Evolutionary conservation across 352 stramenopile genomes (phyloP), one percentile per base, ranked within the genome.

Genomic region (Globisporangium canariense): DNA sequence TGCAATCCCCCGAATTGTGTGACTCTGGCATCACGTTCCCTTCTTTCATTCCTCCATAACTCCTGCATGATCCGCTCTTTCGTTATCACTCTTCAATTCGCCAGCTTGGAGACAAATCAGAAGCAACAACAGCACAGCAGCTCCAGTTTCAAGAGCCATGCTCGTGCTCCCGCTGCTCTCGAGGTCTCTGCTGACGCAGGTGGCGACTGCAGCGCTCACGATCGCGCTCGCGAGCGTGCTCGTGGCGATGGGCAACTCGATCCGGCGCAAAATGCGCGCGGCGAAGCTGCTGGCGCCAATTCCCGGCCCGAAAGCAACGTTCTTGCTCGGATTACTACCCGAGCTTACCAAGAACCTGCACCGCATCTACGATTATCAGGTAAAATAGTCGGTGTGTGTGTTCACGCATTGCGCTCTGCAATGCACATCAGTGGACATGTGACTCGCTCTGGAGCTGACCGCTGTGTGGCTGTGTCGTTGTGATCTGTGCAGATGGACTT

Each of bases 321-420:
- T 40, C 22, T 16, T 70, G 9, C n/a, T 70, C 8, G 65, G 65
- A 11, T 14, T 62, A 5, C 43, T 70, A 9, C 65, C 47, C 4
- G 52, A 61, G 11, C 40, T 70, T 2, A 22, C 51, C 22, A 57
- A 62, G 46, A 66, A 68, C 46, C 18, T 63, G 5, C 20, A 62
- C 25, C 65, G 60, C 58, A 55, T 68, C 18, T 68, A 70, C 55
- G 47, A 68, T n/a, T 68, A 63, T n/a, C 60, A 60, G 60, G 50
- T 58, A 55, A 25, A 25, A 25, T 25, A 25, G 22, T 25, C 0
- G 22, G 22, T 25, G 22, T 25, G 22, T 25, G 22, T 25, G 22
- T 25, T 25, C 22, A 25, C 22, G 22, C n/a, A 64, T 75, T 18
- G 22, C 22, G 22, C 22, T 25, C 22, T 25, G 22, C 22, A 25